Evolutionary conservation across 1,284 basidiomycete species (phyloP), one percentile per base, ranked within the genome.

Genomic region (Pseudozyma hubeiensis): DNA sequence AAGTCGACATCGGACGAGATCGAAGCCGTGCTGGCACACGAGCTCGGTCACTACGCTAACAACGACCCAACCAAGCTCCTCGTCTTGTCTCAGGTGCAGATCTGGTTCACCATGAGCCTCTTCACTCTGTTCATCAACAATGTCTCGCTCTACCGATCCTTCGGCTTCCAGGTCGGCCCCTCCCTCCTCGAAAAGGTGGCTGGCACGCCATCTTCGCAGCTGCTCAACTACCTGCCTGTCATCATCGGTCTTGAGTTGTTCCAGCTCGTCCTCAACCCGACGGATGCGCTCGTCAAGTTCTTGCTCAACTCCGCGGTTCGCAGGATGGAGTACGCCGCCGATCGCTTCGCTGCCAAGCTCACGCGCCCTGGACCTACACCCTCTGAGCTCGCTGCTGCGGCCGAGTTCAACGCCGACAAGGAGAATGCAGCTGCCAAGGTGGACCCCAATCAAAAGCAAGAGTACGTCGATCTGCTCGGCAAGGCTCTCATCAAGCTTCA

Each of bases 91-190:
- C 94, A 98, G 81, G 65, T 92, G 48, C 93, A 97, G 86, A 89
- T 95, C 67, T 91, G 94, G 84, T 88, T 91, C 71, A 92, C 94
- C 77, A 89, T 98, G 63, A 89, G 90, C 7, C 87, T 93, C 70
- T 97, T 97, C 89, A 92, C 93, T 8, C 90, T 95, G 2, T 97
- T 97, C 88, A 89, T 97, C 75, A 90, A 91, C 75, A 93, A 96
- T 35, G 61, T 63, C 31, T 79, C 92, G 45, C 88, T 98, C 64
- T 90, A 96, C 58, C 86, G 89, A 29, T 90, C 94, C 0, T 98
- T 98, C 85, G 93, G 92, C 81, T 97, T 97, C 87, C 56, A 71
- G 11, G 59, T 77, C 31, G 73, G 62, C 0, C 64, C 66, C 6
- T 73, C 64, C 7, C 59, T 68, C 0, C n/a, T 70, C 19, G 63